A percentile compares a stretch with the other conserved stretches of the same genome.
Evolutionary conservation across 345 rosid species (phyloP).

Genomic region (Laguncularia racemosa): DNA sequence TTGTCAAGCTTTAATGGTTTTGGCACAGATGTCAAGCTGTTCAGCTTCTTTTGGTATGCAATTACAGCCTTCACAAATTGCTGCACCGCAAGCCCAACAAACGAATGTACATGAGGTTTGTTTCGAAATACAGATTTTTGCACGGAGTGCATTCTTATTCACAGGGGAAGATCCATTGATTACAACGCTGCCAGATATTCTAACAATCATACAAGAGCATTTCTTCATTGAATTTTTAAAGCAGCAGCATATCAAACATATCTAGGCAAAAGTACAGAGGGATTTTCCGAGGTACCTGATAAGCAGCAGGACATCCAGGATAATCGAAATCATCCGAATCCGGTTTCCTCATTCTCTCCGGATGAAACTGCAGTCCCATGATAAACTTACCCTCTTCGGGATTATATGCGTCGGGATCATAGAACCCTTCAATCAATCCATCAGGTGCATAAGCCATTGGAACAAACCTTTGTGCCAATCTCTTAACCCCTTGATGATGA

Average conservation of each 20-base stretch:
- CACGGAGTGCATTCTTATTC: too few species aligned
- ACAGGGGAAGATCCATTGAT: too few species aligned
- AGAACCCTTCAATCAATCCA: slow-evolving; percentile 84
- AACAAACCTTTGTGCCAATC: slow-evolving; percentile 55
- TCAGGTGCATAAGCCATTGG: slow-evolving; percentile 83
- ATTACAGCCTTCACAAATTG: slow-evolving; percentile 85
- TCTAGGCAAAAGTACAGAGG: too few species aligned
- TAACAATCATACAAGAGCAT: too few species aligned
- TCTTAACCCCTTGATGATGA: slow-evolving; percentile 89
- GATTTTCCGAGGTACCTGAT: slow-evolving; percentile 30
- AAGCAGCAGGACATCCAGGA: slow-evolving; percentile 75
- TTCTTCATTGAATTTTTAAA: too few species aligned
- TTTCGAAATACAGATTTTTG: too few species aligned
- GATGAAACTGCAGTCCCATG: slow-evolving; percentile 88
- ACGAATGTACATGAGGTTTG: too few species aligned
- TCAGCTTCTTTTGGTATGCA: slow-evolving; percentile 73
- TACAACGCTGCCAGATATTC: too few species aligned
- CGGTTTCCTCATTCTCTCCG: slow-evolving; percentile 65
- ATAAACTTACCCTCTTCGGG: slow-evolving; percentile 74
- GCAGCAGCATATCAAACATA: too few species aligned
- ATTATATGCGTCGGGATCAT: slow-evolving; percentile 68
- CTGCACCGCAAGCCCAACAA: slow-evolving; percentile 19
- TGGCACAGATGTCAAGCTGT: slow-evolving; percentile 30
- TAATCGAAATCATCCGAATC: slow-evolving; percentile 56
- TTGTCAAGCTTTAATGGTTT: slow-evolving; percentile 34